Conservation (phyloP, 129 eudicot species). For the Flaveria trinervia region DNA sequence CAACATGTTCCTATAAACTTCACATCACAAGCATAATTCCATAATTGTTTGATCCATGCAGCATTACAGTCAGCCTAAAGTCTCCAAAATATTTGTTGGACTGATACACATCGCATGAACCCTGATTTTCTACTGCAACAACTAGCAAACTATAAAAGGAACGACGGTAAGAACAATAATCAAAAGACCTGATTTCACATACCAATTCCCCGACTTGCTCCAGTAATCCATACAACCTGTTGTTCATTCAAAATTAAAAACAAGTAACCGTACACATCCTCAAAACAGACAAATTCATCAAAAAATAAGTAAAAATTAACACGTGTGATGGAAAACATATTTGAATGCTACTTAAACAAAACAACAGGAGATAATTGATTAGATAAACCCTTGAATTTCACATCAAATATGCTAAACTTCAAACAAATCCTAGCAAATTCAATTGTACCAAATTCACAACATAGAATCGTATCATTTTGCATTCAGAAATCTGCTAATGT, state of each 20-base stretch:
- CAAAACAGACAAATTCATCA: neutral
- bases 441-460: neutral
- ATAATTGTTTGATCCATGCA: neutral
- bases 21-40: neutral
- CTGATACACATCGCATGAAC: neutral
- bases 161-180: neutral
- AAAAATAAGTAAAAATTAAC: neutral
- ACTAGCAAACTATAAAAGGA: neutral
- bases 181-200: conserved; percentile 28
- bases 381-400: conserved; percentile 1
- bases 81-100: conserved; percentile 9
- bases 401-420: neutral
- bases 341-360: neutral
- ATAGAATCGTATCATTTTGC: neutral
- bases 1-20: neutral
- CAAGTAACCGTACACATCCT: neutral
- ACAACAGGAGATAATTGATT: too few relatives aligned
- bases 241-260: conserved; percentile 12
- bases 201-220: conserved; percentile 99
- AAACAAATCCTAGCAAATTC: neutral
- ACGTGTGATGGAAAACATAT: neutral
- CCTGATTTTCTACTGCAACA: neutral
- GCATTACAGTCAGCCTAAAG: neutral
- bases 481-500: neutral
- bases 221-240: conserved; percentile 97